Conservation (phyloP, 371 early-diverging fungal species). For the Circinella umbellata region DNA sequence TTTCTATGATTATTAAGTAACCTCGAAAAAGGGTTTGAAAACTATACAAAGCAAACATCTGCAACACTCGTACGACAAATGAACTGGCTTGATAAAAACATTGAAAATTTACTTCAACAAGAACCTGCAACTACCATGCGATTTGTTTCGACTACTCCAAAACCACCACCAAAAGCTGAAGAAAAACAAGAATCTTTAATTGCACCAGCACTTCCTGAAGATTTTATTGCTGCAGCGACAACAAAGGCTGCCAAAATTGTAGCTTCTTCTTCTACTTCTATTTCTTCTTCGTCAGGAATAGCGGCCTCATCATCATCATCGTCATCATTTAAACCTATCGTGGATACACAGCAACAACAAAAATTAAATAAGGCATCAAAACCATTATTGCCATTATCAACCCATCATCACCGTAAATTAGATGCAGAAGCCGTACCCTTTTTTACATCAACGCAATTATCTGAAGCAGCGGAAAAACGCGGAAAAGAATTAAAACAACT, state of each 20-base stretch:
- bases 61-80: conserved; percentile 57
- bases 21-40: conserved; percentile 52
- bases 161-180: not conserved
- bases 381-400: too few species aligned
- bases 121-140: conserved; percentile 62
- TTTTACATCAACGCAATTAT: conserved; percentile 14
- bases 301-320: not conserved
- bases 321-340: not conserved
- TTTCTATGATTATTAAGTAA: conserved; percentile 29
- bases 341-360: not conserved
- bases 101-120: conserved; percentile 59
- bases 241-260: not conserved
- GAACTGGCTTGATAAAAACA: conserved; percentile 62
- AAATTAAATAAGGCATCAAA: not conserved
- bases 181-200: conserved; percentile 10
- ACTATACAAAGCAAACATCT: conserved; percentile 22
- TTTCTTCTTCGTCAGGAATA: not conserved
- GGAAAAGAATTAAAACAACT: conserved; percentile 30
- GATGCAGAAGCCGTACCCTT: conserved; percentile 15
- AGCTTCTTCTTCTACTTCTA: not conserved
- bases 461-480: conserved; percentile 11
- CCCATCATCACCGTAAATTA: conserved; percentile 1
- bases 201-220: conserved; percentile 23
- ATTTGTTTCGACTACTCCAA: conserved; percentile 43
- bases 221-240: conserved; percentile 12